Evolutionary conservation across 345 rosid genomes (phyloP).

Genomic region (Xanthoceras sorbifolium): DNA sequence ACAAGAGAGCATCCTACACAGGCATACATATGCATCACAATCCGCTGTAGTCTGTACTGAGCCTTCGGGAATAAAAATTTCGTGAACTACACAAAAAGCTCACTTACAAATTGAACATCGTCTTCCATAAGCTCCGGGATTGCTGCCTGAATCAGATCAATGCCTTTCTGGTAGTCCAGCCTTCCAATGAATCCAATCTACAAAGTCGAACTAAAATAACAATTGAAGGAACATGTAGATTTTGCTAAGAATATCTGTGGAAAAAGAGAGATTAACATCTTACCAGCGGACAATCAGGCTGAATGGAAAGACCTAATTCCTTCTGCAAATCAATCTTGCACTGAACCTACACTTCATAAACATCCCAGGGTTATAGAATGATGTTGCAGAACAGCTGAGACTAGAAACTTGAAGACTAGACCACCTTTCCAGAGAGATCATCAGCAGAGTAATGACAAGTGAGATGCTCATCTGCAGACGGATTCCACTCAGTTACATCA

Average conservation of each 20-base stretch:
- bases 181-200: constrained; percentile 98
- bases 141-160: constrained; percentile 72
- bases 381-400: not conserved
- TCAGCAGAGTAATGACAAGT: constrained; percentile 60
- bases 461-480: constrained; percentile 69
- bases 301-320: constrained; percentile 83
- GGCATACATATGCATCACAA: not conserved
- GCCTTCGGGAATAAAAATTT: not conserved
- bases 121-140: constrained; percentile 79
- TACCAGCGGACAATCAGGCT: constrained; percentile 89
- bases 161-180: constrained; percentile 93
- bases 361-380: constrained; percentile 25
- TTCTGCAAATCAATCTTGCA: constrained; percentile 90
- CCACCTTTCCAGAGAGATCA: constrained; percentile 85
- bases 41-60: not conserved
- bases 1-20: not conserved
- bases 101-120: constrained; percentile 91
- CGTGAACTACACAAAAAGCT: constrained; percentile 27
- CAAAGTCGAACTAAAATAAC: constrained; percentile 27
- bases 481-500: constrained; percentile 81
- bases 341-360: constrained; percentile 50
- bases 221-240: constrained; percentile 7
- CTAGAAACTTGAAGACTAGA: constrained; percentile 12
- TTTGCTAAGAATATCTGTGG: not conserved
- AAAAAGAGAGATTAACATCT: constrained; percentile 20